Evolutionary conservation across 768 basidiomycete species (phyloP).

Genomic region (Tulasnella sp.): DNA sequence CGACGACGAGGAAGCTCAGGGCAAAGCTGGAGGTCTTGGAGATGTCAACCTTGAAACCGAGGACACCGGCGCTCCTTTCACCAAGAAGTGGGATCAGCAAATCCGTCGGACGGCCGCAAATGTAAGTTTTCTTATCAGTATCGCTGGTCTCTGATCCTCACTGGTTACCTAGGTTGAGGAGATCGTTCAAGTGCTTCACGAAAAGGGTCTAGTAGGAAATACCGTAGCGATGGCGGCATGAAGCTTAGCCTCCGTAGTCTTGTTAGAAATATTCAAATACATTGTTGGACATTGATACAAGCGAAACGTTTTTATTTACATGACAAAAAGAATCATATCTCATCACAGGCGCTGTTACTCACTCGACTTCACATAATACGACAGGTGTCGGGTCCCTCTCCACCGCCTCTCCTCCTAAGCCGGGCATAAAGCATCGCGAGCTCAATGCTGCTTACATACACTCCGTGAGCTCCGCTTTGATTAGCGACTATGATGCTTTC

Average conservation of each 20-base stretch:
- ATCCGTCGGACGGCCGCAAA: slow-evolving; percentile 82
- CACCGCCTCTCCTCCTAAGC: not conserved
- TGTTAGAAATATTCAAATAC: not conserved
- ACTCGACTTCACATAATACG: not conserved
- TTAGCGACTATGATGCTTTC: slow-evolving; percentile 49
- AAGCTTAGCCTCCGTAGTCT: slow-evolving; percentile 19
- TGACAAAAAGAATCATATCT: not conserved
- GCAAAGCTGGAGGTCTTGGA: slow-evolving; percentile 87
- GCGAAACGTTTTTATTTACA: not conserved
- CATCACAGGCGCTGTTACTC: not conserved
- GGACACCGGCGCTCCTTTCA: slow-evolving; percentile 80
- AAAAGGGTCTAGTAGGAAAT: slow-evolving; percentile 58
- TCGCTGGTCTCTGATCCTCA: slow-evolving; percentile 7
- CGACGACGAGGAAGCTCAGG: slow-evolving; percentile 88
- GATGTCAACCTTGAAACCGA: slow-evolving; percentile 77
- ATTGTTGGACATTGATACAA: not conserved
- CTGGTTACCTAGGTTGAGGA: slow-evolving; percentile 52
- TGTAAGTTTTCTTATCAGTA: slow-evolving; percentile 33
- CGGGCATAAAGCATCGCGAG: slow-evolving; percentile 22
- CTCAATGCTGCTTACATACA: slow-evolving; percentile 16
- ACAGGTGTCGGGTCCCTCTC: not conserved
- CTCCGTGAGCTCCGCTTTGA: slow-evolving; percentile 26
- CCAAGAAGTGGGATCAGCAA: slow-evolving; percentile 92
- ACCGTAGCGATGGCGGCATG: slow-evolving; percentile 41
- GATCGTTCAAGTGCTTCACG: slow-evolving; percentile 70